Percentiles rank a stretch among this genome's conserved stretches.
Conservation (phyloP, 2,329 filamentous ascomycete species). For the Stagonosporopsis rhizophila region DNA sequence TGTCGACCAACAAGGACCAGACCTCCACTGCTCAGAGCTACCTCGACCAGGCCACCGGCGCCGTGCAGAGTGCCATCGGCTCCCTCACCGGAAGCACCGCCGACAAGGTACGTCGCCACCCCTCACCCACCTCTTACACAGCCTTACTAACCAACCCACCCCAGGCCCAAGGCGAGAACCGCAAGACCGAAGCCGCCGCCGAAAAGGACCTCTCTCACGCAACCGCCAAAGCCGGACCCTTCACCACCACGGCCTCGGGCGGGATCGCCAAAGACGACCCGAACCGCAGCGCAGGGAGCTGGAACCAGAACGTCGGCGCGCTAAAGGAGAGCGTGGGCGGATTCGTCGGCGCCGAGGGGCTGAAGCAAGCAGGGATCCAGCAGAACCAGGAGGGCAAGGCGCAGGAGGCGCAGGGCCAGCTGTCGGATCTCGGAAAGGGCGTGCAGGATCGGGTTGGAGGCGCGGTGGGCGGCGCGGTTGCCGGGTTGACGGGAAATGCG, state of each 20-base stretch:
- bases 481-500: slow-evolving; percentile 75
- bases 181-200: slow-evolving; percentile 69
- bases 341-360: slow-evolving; percentile 73
- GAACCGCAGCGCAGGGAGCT: slow-evolving; percentile 74
- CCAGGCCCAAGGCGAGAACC: slow-evolving; percentile 66
- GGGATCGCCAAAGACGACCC: slow-evolving; percentile 74
- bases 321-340: slow-evolving; percentile 83
- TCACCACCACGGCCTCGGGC: slow-evolving; percentile 72
- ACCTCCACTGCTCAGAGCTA: slow-evolving; percentile 79
- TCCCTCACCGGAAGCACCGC: slow-evolving; percentile 73
- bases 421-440: slow-evolving; percentile 76
- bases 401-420: slow-evolving; percentile 82
- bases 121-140: background rate
- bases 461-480: slow-evolving; percentile 72
- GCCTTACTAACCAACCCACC: slow-evolving; percentile 32
- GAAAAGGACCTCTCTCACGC: slow-evolving; percentile 79
- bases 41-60: slow-evolving; percentile 70
- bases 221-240: slow-evolving; percentile 74
- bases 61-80: slow-evolving; percentile 75
- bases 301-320: slow-evolving; percentile 89
- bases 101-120: slow-evolving; percentile 62
- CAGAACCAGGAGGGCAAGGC: slow-evolving; percentile 83
- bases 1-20: slow-evolving; percentile 59
- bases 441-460: slow-evolving; percentile 65
- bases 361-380: slow-evolving; percentile 76